Conservation (phyloP, 2,329 filamentous ascomycete species). For the Cladosporium halotolerans region DNA sequence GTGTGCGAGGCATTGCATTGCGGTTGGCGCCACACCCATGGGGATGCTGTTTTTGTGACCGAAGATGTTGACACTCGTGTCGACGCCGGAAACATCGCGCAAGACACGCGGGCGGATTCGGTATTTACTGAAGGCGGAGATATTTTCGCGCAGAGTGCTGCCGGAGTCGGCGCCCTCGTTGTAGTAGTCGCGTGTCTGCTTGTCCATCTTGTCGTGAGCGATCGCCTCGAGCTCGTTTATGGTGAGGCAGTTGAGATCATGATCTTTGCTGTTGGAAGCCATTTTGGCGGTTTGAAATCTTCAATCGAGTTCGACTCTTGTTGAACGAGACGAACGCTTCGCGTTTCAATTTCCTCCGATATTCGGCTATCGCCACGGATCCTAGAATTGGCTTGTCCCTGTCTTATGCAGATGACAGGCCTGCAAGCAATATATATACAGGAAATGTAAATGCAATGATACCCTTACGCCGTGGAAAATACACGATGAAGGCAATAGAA, state of each 20-base stretch:
- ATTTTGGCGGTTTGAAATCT: background rate
- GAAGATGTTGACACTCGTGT: conserved; percentile 42
- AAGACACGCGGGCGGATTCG: conserved; percentile 37
- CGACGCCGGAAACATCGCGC: conserved; percentile 34
- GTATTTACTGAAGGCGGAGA: conserved; percentile 45
- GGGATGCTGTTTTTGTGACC: conserved; percentile 43
- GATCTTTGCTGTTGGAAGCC: conserved; percentile 5
- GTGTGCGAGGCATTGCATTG: conserved; percentile 49
- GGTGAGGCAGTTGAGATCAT: conserved; percentile 39
- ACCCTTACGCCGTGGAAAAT: background rate
- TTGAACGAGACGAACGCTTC: no score
- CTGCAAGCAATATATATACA: background rate
- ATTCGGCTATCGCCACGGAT: no score
- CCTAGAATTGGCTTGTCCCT: no score
- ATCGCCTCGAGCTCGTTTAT: conserved; percentile 36
- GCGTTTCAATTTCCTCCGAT: no score
- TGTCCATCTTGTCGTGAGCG: conserved; percentile 34
- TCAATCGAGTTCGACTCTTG: no score
- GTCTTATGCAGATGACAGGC: background rate
- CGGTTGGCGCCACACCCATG: conserved; percentile 49
- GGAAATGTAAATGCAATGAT: background rate
- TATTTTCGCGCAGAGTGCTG: conserved; percentile 43
- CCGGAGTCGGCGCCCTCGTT: conserved; percentile 34
- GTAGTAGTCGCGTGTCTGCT: conserved; percentile 36
- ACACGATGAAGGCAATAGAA: background rate